phyloP scores from a whole-genome alignment of 2,329 filamentous ascomycete species.

The Dactylellina parvicollis region DNA sequence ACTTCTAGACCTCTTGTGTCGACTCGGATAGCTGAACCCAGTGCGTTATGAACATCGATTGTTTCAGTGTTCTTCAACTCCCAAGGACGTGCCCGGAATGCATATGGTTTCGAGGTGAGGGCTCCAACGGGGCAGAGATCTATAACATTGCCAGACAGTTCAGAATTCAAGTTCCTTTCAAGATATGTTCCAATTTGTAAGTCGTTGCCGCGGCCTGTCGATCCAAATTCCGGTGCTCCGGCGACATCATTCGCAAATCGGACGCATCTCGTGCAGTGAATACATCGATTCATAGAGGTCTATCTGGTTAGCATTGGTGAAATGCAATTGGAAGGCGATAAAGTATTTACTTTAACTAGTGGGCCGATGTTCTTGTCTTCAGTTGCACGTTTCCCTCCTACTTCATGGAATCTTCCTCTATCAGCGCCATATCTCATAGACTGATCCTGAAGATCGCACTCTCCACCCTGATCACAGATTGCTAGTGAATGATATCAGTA shows the following conservation, averaged over 20 bases:
- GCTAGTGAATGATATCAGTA: slow-evolving; percentile 50
- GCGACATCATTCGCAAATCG: slow-evolving; percentile 98
- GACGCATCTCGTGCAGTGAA: slow-evolving; percentile 97
- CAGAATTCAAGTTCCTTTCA: slow-evolving; percentile 90
- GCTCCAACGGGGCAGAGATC: slow-evolving; percentile 98
- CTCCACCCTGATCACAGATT: slow-evolving; percentile 97
- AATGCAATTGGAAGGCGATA: slow-evolving; percentile 56
- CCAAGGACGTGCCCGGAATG: slow-evolving; percentile 96
- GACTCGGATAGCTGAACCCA: slow-evolving; percentile 93
- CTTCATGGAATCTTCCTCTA: slow-evolving; percentile 94
- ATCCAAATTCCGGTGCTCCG: slow-evolving; percentile 93
- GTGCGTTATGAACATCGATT: slow-evolving; percentile 88
- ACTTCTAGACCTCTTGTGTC: slow-evolving; percentile 94
- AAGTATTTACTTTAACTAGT: slow-evolving; percentile 74
- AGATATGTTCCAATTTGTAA: slow-evolving; percentile 98
- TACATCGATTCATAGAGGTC: slow-evolving; percentile 99
- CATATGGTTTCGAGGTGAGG: slow-evolving; percentile 95
- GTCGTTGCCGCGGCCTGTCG: slow-evolving; percentile 93
- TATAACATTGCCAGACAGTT: slow-evolving; percentile 96
- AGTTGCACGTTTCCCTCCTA: slow-evolving; percentile 93
- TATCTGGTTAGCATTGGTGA: slow-evolving; percentile 15
- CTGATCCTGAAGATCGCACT: slow-evolving; percentile 99
- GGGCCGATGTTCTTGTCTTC: slow-evolving; percentile 99
- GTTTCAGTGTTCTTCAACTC: slow-evolving; percentile 96
- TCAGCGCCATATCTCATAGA: slow-evolving; percentile 98